A percentile compares a stretch with the other conserved stretches of the same genome.
phyloP scores from a whole-genome alignment of 2,329 filamentous ascomycete species.

The Magnaporthiopsis incrustans region DNA sequence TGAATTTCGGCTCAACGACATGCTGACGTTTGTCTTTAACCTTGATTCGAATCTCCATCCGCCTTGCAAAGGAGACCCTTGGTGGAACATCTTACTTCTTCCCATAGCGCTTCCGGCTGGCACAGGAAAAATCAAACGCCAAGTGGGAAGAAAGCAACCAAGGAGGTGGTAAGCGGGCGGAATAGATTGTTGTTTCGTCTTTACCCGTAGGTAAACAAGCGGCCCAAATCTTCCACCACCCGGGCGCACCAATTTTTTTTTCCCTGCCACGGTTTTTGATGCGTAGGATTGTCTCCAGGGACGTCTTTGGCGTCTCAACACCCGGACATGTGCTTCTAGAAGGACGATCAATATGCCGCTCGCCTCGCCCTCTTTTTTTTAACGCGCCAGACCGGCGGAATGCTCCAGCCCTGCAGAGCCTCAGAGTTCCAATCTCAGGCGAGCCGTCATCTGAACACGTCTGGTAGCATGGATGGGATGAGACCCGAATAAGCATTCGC shows the following conservation, averaged over 20 bases:
- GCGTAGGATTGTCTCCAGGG: too few relatives aligned
- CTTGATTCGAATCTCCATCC: neutral
- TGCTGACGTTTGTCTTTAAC: neutral
- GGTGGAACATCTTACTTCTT: neutral
- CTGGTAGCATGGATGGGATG: neutral
- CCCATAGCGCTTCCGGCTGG: too few relatives aligned
- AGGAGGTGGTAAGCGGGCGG: neutral
- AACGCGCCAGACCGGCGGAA: neutral
- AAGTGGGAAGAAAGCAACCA: neutral
- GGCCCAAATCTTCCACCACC: neutral
- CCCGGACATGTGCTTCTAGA: too few relatives aligned
- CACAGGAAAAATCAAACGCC: neutral
- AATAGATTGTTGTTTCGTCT: neutral
- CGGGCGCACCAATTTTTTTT: too few relatives aligned
- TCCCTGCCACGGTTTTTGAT: too few relatives aligned
- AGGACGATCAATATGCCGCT: too few relatives aligned
- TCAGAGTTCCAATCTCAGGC: neutral
- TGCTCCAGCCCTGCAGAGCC: neutral
- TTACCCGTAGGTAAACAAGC: neutral
- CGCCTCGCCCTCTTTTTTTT: neutral
- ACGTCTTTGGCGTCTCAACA: too few relatives aligned
- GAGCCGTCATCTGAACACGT: neutral
- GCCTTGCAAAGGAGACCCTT: neutral
- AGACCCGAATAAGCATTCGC: neutral
- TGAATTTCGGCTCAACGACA: neutral